A percentile compares a stretch with the other conserved stretches of the same genome.
Evolutionary conservation across 176 grass and related monocot species (phyloP).

Genomic region (Hordeum marinum): DNA sequence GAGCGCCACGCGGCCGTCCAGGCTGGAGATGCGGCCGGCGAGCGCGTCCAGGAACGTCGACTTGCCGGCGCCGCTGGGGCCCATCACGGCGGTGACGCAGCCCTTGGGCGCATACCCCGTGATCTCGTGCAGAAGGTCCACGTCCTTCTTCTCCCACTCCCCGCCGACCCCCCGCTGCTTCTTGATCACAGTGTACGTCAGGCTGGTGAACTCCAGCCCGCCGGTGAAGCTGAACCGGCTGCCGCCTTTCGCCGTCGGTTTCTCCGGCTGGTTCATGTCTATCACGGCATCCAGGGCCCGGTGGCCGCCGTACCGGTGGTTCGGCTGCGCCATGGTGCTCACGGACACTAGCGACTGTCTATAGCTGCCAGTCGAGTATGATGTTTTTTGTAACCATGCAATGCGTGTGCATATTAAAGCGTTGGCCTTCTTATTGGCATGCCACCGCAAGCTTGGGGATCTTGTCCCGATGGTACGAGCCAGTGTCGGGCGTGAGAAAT

Average conservation of each 20-base stretch:
- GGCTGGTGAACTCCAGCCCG: constrained; percentile 53
- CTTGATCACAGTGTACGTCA: constrained; percentile 53
- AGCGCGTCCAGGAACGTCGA: constrained; percentile 81
- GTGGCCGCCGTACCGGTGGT: constrained; percentile 27
- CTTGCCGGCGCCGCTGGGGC: constrained; percentile 77
- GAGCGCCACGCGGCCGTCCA: constrained; percentile 54
- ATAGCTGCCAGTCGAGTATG: background rate
- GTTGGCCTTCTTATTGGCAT: background rate
- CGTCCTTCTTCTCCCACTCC: constrained; percentile 51
- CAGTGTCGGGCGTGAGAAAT: constrained; percentile 35
- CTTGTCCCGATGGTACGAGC: constrained; percentile 23
- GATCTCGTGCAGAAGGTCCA: constrained; percentile 65
- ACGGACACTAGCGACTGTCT: background rate
- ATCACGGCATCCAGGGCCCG: constrained; percentile 34
- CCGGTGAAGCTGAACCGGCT: constrained; percentile 36
- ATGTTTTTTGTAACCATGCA: constrained; percentile 15
- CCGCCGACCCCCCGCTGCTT: constrained; percentile 51
- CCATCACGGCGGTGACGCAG: constrained; percentile 62
- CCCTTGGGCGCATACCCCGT: constrained; percentile 66
- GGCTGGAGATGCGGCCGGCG: constrained; percentile 61
- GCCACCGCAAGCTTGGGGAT: constrained; percentile 17
- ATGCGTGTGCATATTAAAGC: constrained; percentile 7
- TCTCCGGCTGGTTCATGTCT: constrained; percentile 21
- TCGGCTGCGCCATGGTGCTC: constrained; percentile 34
- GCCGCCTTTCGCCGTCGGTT: background rate